A percentile compares a stretch with the other conserved stretches of the same genome.
Evolutionary conservation across 768 basidiomycete genomes (phyloP).

Genomic region (Kwoniella bestiolae): DNA sequence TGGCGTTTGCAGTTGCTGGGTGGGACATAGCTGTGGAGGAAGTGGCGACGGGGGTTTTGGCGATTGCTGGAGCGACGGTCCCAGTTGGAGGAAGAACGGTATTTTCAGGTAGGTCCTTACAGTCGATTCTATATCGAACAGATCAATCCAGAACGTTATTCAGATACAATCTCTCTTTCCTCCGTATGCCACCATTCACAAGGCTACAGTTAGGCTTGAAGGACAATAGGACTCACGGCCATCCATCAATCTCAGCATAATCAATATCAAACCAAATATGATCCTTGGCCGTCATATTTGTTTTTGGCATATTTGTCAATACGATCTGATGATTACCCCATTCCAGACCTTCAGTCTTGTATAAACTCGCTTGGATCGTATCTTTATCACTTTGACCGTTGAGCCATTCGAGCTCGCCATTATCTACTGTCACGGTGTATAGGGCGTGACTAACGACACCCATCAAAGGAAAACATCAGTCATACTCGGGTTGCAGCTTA

Average conservation of each 20-base stretch:
- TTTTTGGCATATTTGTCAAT: constrained; percentile 13
- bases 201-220: too few species aligned
- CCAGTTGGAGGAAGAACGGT: constrained; percentile 1
- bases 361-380: constrained; percentile 10
- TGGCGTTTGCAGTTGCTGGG: not conserved
- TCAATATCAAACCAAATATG: constrained; percentile 23
- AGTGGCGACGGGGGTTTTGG: not conserved
- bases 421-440: constrained; percentile 18
- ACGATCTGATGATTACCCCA: constrained; percentile 24
- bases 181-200: not conserved
- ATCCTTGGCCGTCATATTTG: not conserved
- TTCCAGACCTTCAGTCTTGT: constrained; percentile 9
- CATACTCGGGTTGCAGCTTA: too few species aligned
- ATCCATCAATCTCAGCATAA: constrained; percentile 13
- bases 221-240: constrained; percentile 22
- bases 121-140: constrained; percentile 5
- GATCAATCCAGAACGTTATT: not conserved
- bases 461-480: not conserved
- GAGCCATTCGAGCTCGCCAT: constrained; percentile 6
- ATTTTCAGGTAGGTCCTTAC: constrained; percentile 12
- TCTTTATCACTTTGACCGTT: constrained; percentile 12
- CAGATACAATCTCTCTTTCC: not conserved
- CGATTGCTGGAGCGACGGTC: constrained; percentile 3
- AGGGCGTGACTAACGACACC: constrained; percentile 13
- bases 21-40: not conserved